These are phyloP conservation scores for Cladosporium austrohemisphaericum DNA, from an alignment of 2,329 filamentous ascomycete species.

Conservation along the genomic window DNA sequence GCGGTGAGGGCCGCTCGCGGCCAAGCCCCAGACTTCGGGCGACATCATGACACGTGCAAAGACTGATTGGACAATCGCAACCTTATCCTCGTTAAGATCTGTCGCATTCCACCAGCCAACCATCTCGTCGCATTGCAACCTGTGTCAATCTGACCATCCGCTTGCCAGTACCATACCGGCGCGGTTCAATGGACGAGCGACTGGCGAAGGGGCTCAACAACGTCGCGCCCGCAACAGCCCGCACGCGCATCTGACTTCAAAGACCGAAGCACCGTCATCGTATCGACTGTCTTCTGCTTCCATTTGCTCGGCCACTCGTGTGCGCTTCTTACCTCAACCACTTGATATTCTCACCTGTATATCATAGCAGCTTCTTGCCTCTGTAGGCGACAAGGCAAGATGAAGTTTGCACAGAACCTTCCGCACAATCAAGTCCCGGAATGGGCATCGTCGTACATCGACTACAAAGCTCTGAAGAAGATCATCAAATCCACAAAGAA, in stretches of 20 bases:
- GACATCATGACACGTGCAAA: slow-evolving; percentile 6
- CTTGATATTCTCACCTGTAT: not conserved
- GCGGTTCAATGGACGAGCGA: too few species aligned
- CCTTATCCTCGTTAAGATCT: slow-evolving; percentile 5
- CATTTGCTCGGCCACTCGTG: too few species aligned
- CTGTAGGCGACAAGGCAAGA: slow-evolving; percentile 19
- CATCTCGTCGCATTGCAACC: slow-evolving; percentile 2
- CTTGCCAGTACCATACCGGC: too few species aligned
- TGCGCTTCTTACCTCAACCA: too few species aligned
- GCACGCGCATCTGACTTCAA: too few species aligned
- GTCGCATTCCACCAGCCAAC: slow-evolving; percentile 5
- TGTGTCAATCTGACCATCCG: slow-evolving; percentile 1
- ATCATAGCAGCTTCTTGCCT: not conserved
- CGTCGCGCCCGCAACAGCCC: slow-evolving; percentile 1
- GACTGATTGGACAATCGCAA: slow-evolving; percentile 1
- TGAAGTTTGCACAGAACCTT: slow-evolving; percentile 55
- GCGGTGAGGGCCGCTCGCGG: slow-evolving; percentile 5
- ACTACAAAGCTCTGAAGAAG: slow-evolving; percentile 92
- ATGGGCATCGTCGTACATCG: slow-evolving; percentile 79
- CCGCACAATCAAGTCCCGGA: slow-evolving; percentile 81
- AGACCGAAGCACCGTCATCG: too few species aligned
- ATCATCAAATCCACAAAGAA: slow-evolving; percentile 72
- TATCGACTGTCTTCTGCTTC: too few species aligned
- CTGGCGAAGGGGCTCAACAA: slow-evolving; percentile 1
- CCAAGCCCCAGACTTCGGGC: too few species aligned